Base-by-base conservation (phyloP, 1,139 yeast species). In the Geotrichum reessii region DNA sequence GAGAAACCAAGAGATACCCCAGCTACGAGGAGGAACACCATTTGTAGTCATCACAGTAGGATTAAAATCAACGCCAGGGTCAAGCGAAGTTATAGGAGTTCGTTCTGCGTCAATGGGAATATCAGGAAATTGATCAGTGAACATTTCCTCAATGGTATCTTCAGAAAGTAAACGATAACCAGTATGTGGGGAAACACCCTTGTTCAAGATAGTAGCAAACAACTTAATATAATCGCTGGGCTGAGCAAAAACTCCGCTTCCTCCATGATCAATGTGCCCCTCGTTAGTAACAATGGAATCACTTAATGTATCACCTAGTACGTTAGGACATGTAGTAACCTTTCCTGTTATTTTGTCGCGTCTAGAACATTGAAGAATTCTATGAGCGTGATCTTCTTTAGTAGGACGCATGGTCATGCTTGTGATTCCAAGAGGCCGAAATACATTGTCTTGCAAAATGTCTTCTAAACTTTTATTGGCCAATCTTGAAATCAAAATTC, bases 241-340 rank as follows among this genome's bases (percentile, higher is more conserved):
- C 1, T 74, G 72, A 0, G 80, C 78, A 61, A 72, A 76, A 55
- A 76, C 69, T 0, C 83, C 83, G 56, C 77, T 81, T 21, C 83
- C 83, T 25, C 28, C 28, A 25, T 5, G 7, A 25, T 25, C 28
- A 4, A 5, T 25, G 28, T 25, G 28, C 28, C 7, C 28, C 28
- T 25, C 7, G 28, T 25, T 4, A 5, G 82, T 82, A 73, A 76
- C 22, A 65, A 66, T 50, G 7, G 28, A 25, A 25, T 25, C 28
- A 33, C 17, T 50, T 7, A 21, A 5, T 7, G 24, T 27, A 7
- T 25, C 28, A 25, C 28, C 28, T 5, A 25, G 7, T 3, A n/a
- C 46, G 53, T 21, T 22, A 3, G 33, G 44, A 12, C 52, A 7
- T n/a, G 57, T 52, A 12, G 37, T n/a, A 21, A 40, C 48, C 49